phyloP scores from a whole-genome alignment of 441 rosid genomes.

The Arabidopsis hybrid region DNA sequence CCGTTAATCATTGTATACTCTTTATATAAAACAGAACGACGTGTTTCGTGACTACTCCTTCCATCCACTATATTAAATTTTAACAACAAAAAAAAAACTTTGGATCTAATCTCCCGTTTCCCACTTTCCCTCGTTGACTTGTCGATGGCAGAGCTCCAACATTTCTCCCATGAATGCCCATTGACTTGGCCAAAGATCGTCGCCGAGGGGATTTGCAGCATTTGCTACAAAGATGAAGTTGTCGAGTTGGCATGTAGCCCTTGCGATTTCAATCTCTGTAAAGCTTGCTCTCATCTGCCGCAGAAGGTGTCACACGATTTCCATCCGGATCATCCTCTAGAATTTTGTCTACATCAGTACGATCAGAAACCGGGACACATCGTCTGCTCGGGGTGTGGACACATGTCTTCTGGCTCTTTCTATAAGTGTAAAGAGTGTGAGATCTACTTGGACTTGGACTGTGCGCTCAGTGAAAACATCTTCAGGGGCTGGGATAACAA shows the following conservation, averaged over 20 bases:
- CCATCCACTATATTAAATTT: too few species aligned
- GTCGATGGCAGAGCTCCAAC: slow-evolving; percentile 6
- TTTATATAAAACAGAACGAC: too few species aligned
- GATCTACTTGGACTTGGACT: not conserved
- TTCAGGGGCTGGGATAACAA: not conserved
- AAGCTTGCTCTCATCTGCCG: not conserved
- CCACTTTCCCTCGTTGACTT: not conserved
- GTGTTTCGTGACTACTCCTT: not conserved
- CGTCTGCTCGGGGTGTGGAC: not conserved
- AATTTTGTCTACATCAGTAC: not conserved
- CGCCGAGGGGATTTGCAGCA: slow-evolving; percentile 9
- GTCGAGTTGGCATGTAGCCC: not conserved
- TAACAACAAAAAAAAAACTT: not conserved
- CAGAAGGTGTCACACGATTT: not conserved
- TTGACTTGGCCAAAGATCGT: not conserved
- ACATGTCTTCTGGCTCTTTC: not conserved
- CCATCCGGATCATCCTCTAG: not conserved
- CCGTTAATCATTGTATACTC: too few species aligned
- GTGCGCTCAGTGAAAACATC: not conserved
- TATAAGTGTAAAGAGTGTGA: slow-evolving; percentile 25
- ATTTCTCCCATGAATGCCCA: not conserved
- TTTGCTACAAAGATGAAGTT: slow-evolving; percentile 8
- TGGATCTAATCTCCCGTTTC: not conserved
- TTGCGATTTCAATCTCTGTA: slow-evolving; percentile 18
- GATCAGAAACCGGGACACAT: not conserved